Evolutionary conservation across 345 rosid species (phyloP), one percentile per base, ranked within the genome.

Genomic region (Trapa incisa): DNA sequence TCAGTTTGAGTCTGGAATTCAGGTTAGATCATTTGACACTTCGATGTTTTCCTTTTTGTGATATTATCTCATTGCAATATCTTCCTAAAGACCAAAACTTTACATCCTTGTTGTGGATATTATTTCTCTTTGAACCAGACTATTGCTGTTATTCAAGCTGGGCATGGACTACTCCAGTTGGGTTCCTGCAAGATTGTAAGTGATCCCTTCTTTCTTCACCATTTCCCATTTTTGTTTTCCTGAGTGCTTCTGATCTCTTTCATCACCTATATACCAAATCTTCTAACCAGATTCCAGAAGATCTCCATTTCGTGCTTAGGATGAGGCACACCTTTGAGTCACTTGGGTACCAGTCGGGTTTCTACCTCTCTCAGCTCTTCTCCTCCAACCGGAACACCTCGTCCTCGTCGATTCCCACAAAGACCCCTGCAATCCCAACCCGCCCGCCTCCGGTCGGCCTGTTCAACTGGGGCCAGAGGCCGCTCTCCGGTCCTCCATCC

Each of bases 101-200:
- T 37, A 4, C 56, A 1, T 29, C 11, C 1, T 45, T 45, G 13
- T 45, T 32, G n/a, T 29, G 11, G 14, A 32, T 33, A 32, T 58
- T 5, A 1, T n/a, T 3, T 58, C 38, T 9, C 12, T 11, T 32
- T 42, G 61, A 1, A 47, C 45, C 80, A 94, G 99, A 94, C 99
- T 16, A 94, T 94, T 76, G 99, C 97, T 80, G 99, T 91, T 42
- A 94, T 94, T 75, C 99, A 94, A 94, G 99, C 97, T 78, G 99
- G 97, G 52, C 97, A 89, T 72, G 99, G 97, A 68, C 87, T 91
- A 74, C 84, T 94, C 53, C 99, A 94, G 64, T 70, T 94, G 76
- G 97, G 99, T 66, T 94, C 99, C 47, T 83, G 95, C 95, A 89
- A 91, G 82, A 91, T 84, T 75, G 99, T 94, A 77, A 89, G 96